Evolutionary conservation across 257 asterid genomes (phyloP), one percentile per base, ranked within the genome.

Genomic region (Linderniella brevidens): DNA sequence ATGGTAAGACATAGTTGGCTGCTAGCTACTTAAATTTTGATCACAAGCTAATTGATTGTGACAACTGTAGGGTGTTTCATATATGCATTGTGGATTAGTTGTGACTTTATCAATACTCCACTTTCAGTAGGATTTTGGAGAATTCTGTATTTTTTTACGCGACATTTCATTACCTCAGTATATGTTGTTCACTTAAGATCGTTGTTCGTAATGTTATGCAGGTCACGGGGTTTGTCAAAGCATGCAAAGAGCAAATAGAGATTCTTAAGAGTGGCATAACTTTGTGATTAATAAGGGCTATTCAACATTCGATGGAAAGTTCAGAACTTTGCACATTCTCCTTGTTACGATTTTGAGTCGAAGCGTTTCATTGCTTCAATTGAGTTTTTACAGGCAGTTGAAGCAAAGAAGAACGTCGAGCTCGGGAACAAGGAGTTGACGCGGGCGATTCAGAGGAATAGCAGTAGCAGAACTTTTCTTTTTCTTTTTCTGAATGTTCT

Each of bases 161-260:
- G n/a, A n/a, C n/a, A n/a, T 37, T 37, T 37, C 8, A 6, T 37
- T 37, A 8, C 40, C 11, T 8, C 11, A 37, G 11, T 6, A 37
- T 37, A 37, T 37, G 40, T 37, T 37, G 8, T 37, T n/a, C n/a
- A n/a, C n/a, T n/a, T n/a, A n/a, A n/a, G n/a, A n/a, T n/a, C n/a
- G n/a, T n/a, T n/a, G n/a, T n/a, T n/a, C n/a, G n/a, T n/a, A n/a
- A n/a, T n/a, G n/a, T n/a, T 64, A 19, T 57, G 68, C 87, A 90
- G 99, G 94, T 90, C 37, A 71, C 86, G 37, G 55, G 79, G 52
- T 90, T 81, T 58, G 74, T 85, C 46, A 90, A 85, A 75, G 62
- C 94, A 16, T 85, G 99, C 73, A 77, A 85, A 74, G 96, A 90
- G 50, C 87, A 79, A 70, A 90, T 90, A 52, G 96, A 90, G 63